These are phyloP conservation scores for Aspergillus sparsus DNA, from an alignment of 495 filamentous ascomycete genomes.

Conservation along the genomic window DNA sequence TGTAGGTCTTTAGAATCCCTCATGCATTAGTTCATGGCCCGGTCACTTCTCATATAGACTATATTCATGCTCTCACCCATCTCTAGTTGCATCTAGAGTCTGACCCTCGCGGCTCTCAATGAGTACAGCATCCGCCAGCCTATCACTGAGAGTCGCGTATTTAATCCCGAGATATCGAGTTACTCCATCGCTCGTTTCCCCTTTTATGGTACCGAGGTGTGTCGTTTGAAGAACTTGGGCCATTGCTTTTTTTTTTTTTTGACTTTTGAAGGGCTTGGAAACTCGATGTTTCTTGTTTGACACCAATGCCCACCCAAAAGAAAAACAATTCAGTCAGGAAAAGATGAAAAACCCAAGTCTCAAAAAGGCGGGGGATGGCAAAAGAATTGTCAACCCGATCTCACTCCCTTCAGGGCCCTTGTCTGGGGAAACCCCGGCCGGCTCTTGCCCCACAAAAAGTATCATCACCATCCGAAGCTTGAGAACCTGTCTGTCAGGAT, in stretches of 20 bases:
- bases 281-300: not conserved
- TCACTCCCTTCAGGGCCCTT: not conserved
- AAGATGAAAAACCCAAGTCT: too few relatives aligned
- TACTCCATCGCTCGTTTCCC: constrained; percentile 25
- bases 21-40: not conserved
- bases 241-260: too few relatives aligned
- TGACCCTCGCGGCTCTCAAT: constrained; percentile 24
- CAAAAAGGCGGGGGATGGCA: too few relatives aligned
- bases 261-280: not conserved
- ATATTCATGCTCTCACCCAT: constrained; percentile 27
- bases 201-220: constrained; percentile 29
- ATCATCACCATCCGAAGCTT: not conserved
- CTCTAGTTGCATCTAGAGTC: constrained; percentile 30
- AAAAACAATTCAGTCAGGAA: too few relatives aligned
- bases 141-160: constrained; percentile 37
- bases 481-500: too few relatives aligned
- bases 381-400: not conserved
- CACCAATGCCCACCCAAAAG: not conserved
- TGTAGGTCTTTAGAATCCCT: constrained; percentile 23
- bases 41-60: not conserved
- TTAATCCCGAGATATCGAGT: constrained; percentile 37
- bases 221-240: constrained; percentile 18
- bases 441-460: not conserved
- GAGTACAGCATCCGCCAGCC: constrained; percentile 34
- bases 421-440: not conserved